Evolutionary conservation across 2,329 filamentous ascomycete species (phyloP), one percentile per base, ranked within the genome.

Genomic region (Pyrenophora seminiperda): DNA sequence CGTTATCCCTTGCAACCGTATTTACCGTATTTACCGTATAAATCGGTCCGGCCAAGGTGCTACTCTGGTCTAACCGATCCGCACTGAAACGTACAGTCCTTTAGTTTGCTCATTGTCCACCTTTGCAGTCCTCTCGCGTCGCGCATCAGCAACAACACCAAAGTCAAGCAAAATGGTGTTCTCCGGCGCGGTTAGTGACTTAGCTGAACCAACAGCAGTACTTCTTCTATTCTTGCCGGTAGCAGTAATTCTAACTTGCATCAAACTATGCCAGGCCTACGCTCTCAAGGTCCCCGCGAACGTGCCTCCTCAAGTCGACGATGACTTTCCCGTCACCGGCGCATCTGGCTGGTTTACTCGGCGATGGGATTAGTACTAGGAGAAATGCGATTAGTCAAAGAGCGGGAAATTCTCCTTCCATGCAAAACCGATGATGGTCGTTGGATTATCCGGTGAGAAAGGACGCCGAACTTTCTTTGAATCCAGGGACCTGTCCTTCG

Each of bases 331-430:
- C 0, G 52, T 82, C 6, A 47, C 79, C 2, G 79, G 79, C 2
- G 70, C 75, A 1, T 47, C 74, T 19, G 63, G 67, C 1, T 82
- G 80, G 68, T 82, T 80, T 69, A 76, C 75, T 3, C 50, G 71
- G 13, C 71, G 80, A 44, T 74, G 71, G 64, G 73, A 77, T 18
- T 82, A 80, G 59, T 73, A 76, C 45, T 57, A 57, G 15, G 49
- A 72, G 14, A 70, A 70, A 10, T 57, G 59, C 7, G 57, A 56
- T 11, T 53, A 66, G 5, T 72, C 71, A 0, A 44, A 55, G 3
- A 74, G 70, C 1, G 77, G 77, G 19, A 77, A 77, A 41, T 82
- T 81, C 58, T 76, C 73, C 44, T 82, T 81, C 58, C 76, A 77
- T 54, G 75, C 77, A 3, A 79, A 80, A 0, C 61, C 72, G 5